phyloP scores from a whole-genome alignment of 2,329 filamentous ascomycete genomes.

The Beauveria sp. region DNA sequence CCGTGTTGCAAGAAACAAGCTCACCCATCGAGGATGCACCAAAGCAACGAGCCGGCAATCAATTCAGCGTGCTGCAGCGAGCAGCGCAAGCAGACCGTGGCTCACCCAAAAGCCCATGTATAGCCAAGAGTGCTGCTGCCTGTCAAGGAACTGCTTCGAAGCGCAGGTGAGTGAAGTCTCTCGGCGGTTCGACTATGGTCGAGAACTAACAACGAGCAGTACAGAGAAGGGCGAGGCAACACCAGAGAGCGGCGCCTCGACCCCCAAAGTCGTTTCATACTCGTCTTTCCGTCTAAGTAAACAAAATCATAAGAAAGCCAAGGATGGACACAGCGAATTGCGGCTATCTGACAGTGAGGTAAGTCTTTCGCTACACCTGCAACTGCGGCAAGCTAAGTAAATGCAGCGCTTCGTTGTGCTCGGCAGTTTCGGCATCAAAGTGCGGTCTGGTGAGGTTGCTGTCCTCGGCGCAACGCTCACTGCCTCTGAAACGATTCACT shows the following conservation, averaged over 20 bases:
- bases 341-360: slow-evolving; percentile 44
- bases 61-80: slow-evolving; percentile 9
- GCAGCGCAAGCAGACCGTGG: neutral
- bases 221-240: neutral
- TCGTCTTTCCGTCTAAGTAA: slow-evolving; percentile 40
- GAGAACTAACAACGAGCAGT: neutral
- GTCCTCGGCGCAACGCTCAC: slow-evolving; percentile 58
- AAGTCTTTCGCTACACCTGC: slow-evolving; percentile 8
- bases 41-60: neutral
- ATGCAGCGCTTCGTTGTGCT: slow-evolving; percentile 55
- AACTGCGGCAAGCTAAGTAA: neutral
- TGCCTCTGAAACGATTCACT: slow-evolving; percentile 38
- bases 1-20: neutral
- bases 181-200: neutral
- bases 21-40: neutral
- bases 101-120: neutral
- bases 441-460: slow-evolving; percentile 54
- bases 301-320: slow-evolving; percentile 33
- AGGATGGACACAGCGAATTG: slow-evolving; percentile 34
- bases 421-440: slow-evolving; percentile 59
- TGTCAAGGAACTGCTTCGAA: neutral
- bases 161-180: neutral
- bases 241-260: neutral
- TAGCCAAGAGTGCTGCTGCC: neutral
- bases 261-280: slow-evolving; percentile 23